Percentiles rank a stretch among this genome's conserved stretches.
Conservation (phyloP, 2,329 filamentous ascomycete genomes). For the Piedraia hortae region DNA sequence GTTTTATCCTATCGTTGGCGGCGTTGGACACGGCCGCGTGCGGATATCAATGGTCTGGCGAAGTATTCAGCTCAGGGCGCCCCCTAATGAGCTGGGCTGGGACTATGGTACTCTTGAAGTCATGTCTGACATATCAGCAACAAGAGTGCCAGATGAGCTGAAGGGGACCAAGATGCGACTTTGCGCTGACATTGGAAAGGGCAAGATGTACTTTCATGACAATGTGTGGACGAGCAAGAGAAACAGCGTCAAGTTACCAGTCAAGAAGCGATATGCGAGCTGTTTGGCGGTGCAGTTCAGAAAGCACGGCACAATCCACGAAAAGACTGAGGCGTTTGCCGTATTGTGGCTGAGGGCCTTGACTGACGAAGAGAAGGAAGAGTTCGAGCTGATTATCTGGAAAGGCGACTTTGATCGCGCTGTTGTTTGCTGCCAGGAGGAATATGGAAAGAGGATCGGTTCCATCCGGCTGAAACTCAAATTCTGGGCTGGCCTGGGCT, state of each 20-base stretch:
- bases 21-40: constrained; percentile 42
- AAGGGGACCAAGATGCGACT: constrained; percentile 28
- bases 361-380: constrained; percentile 35
- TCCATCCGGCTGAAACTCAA: constrained; percentile 29
- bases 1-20: constrained; percentile 39
- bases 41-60: constrained; percentile 48
- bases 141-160: constrained; percentile 20
- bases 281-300: constrained; percentile 31
- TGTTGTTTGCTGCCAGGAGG: constrained; percentile 20
- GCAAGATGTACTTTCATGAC: constrained; percentile 26
- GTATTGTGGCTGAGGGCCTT: constrained; percentile 45
- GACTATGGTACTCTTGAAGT: constrained; percentile 44
- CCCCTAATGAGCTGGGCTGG: constrained; percentile 34
- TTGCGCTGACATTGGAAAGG: constrained; percentile 27
- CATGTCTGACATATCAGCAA: constrained; percentile 22
- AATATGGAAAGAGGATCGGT: constrained; percentile 30
- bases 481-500: constrained; percentile 33
- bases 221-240: constrained; percentile 26
- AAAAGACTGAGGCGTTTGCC: constrained; percentile 32
- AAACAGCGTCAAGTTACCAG: constrained; percentile 24
- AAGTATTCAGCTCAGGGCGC: constrained; percentile 34
- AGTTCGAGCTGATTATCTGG: constrained; percentile 34
- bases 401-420: constrained; percentile 33
- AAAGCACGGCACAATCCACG: constrained; percentile 20
- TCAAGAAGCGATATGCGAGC: constrained; percentile 32